Base-by-base conservation (phyloP, 306 rosid genomes). In the Prunus dulcis region DNA sequence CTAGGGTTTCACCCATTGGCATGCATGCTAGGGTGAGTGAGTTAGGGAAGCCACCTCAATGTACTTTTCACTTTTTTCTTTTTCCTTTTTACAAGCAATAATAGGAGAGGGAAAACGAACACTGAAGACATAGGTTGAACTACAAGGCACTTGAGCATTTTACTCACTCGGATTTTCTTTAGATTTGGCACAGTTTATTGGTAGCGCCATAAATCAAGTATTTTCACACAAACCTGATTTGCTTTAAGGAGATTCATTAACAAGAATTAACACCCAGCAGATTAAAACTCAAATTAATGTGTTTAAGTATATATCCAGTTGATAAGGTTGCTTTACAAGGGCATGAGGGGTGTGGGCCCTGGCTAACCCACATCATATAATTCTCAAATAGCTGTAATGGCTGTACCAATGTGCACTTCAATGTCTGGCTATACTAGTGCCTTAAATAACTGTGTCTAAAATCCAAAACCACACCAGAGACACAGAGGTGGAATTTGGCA, bases 401-500 rank as follows among this genome's bases (percentile, higher is more conserved):
- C 62, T 13, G 22, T n/a, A 63, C 67, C 67, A 28, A 18, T 32
- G 23, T 45, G 25, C 56, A 23, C 45, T 73, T 12, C 69, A 64
- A 60, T 45, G 55, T 72, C 56, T 19, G 58, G 43, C 7, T 6
- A 6, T 32, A 38, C 68, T 58, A 1, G 41, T 45, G 25, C 67
- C 45, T 58, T 15, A 17, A 41, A 73, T 56, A 72, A 64, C 76
- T 23, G 67, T 19, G 25, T 46, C 9, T 1, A 0, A 45, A 62
- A 19, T 19, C 27, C 56, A 45, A 28, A 63, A 15, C 17, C 22
- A 38, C 67, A 30, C 22, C 67, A 30, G 46, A 23, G 34, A 66
- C 17, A 64, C 58, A 83, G 55, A 23, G 67, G 73, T 77, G 66
- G 71, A 75, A 66, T 74, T 78, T 69, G 67, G 61, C 75, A 77